A percentile compares a stretch with the other conserved stretches of the same genome.
Conservation (phyloP, 208 protist species). For the Acanthamoeba culbertsoni region DNA sequence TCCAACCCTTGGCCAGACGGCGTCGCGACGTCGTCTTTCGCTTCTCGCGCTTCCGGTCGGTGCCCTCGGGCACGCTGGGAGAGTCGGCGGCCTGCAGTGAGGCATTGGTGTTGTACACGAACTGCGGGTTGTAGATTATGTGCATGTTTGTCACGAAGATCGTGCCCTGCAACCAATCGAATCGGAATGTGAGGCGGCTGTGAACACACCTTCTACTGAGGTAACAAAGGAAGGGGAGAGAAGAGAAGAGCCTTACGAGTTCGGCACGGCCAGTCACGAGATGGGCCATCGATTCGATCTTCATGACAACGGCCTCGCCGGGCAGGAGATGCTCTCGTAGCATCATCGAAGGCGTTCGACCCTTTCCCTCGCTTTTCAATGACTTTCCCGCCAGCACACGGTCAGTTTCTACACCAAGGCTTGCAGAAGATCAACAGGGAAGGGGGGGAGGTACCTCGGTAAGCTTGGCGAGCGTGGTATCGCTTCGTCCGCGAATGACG, state of each 20-base stretch:
- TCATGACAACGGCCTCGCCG: not conserved
- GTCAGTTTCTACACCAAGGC: not conserved
- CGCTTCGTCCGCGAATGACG: not conserved
- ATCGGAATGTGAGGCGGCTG: not conserved
- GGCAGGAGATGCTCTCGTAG: not conserved
- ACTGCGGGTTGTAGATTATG: slow-evolving; percentile 41
- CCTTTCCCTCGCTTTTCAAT: not conserved
- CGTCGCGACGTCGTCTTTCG: not conserved
- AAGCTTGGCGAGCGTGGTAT: not conserved
- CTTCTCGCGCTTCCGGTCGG: not conserved
- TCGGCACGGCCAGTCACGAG: not conserved
- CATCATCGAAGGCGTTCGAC: not conserved
- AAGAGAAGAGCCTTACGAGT: not conserved
- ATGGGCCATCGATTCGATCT: not conserved
- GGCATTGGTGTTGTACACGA: not conserved
- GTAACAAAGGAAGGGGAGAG: not conserved
- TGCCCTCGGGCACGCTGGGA: not conserved
- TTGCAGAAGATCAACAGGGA: not conserved
- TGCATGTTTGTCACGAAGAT: slow-evolving; percentile 32
- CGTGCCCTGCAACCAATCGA: not conserved
- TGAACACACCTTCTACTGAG: not conserved
- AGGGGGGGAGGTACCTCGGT: not conserved
- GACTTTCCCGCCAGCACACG: not conserved
- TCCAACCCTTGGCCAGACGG: slow-evolving; percentile 2
- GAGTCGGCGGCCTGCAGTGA: not conserved